Evolutionary conservation across 352 stramenopile species (phyloP), one percentile per base, ranked within the genome.

Genomic region (Phytophthora vignae): DNA sequence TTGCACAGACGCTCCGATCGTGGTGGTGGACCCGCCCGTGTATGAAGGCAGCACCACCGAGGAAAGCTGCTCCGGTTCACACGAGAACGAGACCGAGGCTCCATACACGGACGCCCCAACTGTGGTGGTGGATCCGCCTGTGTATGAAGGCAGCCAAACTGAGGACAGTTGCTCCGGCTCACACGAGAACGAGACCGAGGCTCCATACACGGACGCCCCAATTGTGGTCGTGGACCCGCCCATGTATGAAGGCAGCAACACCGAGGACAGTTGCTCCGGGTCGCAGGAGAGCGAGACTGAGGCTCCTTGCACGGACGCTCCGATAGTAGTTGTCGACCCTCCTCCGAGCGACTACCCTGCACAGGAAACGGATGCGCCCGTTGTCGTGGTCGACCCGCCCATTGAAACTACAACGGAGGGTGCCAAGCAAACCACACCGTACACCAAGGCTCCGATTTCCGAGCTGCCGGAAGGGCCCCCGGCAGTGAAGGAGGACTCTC

Each of bases 1-100:
- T 40, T 67, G 36, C 56, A 67, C 65, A 6, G 27, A 71, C 19
- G n/a, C 55, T 9, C 55, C 63, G 4, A 29, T 68, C 27, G 42
- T 33, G 3, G 44, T 49, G 29, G 63, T 64, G 10, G 53, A 63
- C 31, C 53, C 40, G 4, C 21, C n/a, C 7, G 50, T 25, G n/a
- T 57, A 73, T 22, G 53, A 60, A 4, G 21, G 22, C 2, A 62
- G 67, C 59, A 50, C 2, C 1, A 1, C 36, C 5, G 12, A 42
- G 36, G 36, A 42, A 1, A 42, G 36, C 4, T 42, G 36, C 40
- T 36, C 42, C 31, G n/a, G 25, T 19, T 14, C 36, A 15, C 36
- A 44, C 0, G 36, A 44, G 36, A 44, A 44, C 1, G 12, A 44
- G 36, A 66, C 10, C 14, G 42, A 64, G 1, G 8, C 29, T 4